Evolutionary conservation across 2,329 filamentous ascomycete genomes (phyloP).

Genomic region (Pestalotiopsis fici): DNA sequence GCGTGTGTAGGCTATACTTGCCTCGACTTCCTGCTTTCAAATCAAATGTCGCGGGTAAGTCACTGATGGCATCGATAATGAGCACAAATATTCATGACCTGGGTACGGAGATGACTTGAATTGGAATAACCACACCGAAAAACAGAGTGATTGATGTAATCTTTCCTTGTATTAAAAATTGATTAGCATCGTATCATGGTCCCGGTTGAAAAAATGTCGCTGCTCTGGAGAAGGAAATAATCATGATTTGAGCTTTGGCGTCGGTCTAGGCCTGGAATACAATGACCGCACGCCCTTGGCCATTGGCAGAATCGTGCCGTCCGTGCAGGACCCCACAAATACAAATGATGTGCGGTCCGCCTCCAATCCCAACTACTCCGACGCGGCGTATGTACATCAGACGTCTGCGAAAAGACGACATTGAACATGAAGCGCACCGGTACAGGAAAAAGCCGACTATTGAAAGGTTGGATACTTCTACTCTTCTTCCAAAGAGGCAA

Average conservation of each 20-base stretch:
- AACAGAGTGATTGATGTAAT: too few relatives aligned
- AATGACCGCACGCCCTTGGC: neutral
- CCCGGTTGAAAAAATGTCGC: neutral
- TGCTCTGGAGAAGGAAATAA: neutral
- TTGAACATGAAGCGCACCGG: neutral
- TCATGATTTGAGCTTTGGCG: neutral
- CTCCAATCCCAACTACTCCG: neutral
- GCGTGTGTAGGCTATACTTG: neutral
- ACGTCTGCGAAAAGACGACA: neutral
- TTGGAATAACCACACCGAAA: too few relatives aligned
- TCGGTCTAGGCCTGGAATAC: neutral
- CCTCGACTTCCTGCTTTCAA: neutral
- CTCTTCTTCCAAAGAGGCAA: neutral
- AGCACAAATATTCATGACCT: neutral
- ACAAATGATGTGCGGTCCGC: neutral
- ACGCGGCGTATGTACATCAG: neutral
- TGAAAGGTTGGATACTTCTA: neutral
- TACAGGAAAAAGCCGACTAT: neutral
- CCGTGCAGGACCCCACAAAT: slow-evolving; percentile 1
- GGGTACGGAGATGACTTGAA: too few relatives aligned
- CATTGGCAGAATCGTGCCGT: slow-evolving; percentile 3
- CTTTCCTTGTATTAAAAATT: too few relatives aligned
- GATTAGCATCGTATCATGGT: too few relatives aligned
- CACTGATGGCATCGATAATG: neutral
- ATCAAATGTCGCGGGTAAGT: neutral